Conservation (phyloP, 2,329 filamentous ascomycete species). For the Peltaster fructicola region DNA sequence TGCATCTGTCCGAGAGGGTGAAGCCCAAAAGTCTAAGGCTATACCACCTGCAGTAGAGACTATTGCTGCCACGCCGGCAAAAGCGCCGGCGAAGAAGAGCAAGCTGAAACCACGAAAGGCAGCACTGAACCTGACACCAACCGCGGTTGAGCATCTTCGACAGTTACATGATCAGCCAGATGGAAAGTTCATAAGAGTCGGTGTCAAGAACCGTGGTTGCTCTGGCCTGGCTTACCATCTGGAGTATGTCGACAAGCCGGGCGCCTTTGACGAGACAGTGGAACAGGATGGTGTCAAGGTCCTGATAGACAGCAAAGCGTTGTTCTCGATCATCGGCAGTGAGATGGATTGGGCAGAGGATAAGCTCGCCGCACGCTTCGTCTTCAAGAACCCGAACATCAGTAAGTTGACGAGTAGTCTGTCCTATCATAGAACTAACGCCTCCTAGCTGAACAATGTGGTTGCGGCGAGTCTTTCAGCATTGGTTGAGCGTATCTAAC, state of each 20-base stretch:
- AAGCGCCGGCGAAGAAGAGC: slow-evolving; percentile 38
- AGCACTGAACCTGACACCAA: slow-evolving; percentile 67
- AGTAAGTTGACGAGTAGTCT: slow-evolving; percentile 61
- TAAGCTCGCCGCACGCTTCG: slow-evolving; percentile 77
- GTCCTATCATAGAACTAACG: slow-evolving; percentile 6
- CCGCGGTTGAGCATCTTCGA: slow-evolving; percentile 63
- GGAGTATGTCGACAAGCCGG: slow-evolving; percentile 86
- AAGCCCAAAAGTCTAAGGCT: slow-evolving; percentile 47
- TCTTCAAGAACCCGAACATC: slow-evolving; percentile 95
- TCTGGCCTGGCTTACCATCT: slow-evolving; percentile 86
- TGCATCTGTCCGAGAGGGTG: slow-evolving; percentile 36
- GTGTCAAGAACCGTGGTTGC: slow-evolving; percentile 85
- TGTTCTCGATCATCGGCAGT: slow-evolving; percentile 95
- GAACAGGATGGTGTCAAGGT: slow-evolving; percentile 95
- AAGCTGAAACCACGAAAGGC: slow-evolving; percentile 74
- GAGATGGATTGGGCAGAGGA: slow-evolving; percentile 99
- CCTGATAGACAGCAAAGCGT: slow-evolving; percentile 86
- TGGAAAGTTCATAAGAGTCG: slow-evolving; percentile 83
- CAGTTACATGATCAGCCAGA: slow-evolving; percentile 66
- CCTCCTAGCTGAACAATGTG: slow-evolving; percentile 74
- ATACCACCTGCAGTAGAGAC: slow-evolving; percentile 15
- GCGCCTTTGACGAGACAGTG: slow-evolving; percentile 74
- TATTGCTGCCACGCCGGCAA: slow-evolving; percentile 16
- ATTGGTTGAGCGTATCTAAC: too few species aligned
- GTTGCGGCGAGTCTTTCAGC: slow-evolving; percentile 88